Conservation (phyloP, 2,329 filamentous ascomycete genomes). For the Esteya vermicola region DNA sequence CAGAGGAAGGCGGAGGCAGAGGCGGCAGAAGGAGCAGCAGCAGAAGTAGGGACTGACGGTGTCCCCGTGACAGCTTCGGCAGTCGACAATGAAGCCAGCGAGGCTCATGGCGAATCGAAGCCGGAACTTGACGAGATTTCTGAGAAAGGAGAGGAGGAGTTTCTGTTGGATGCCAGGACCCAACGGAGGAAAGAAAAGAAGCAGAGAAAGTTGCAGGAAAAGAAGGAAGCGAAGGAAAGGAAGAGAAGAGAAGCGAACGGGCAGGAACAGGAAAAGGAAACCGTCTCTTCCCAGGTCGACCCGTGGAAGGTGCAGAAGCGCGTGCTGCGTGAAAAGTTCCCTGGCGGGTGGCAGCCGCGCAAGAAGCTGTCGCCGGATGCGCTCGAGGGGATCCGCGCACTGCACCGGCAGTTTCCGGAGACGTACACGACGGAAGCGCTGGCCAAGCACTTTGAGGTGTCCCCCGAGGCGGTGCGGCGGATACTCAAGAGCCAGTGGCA, state of each 20-base stretch:
- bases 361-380: slow-evolving; percentile 88
- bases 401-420: slow-evolving; percentile 64
- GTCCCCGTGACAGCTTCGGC: no score
- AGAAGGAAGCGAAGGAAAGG: background rate
- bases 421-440: slow-evolving; percentile 63
- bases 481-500: slow-evolving; percentile 72
- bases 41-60: no score
- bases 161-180: background rate
- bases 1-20: slow-evolving; percentile 2
- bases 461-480: slow-evolving; percentile 71
- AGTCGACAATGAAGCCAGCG: no score
- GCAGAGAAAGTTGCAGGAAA: background rate
- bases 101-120: no score
- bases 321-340: slow-evolving; percentile 64
- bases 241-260: background rate
- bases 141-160: background rate
- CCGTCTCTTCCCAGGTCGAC: background rate
- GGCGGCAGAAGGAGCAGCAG: no score
- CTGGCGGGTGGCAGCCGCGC: slow-evolving; percentile 64
- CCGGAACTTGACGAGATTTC: no score
- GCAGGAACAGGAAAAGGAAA: background rate
- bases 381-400: slow-evolving; percentile 71
- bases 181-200: background rate
- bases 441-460: slow-evolving; percentile 69
- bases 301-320: slow-evolving; percentile 65